Evolutionary conservation across 495 filamentous ascomycete species (phyloP), one percentile per base, ranked within the genome.

Genomic region (Tuber microsphaerosporum): DNA sequence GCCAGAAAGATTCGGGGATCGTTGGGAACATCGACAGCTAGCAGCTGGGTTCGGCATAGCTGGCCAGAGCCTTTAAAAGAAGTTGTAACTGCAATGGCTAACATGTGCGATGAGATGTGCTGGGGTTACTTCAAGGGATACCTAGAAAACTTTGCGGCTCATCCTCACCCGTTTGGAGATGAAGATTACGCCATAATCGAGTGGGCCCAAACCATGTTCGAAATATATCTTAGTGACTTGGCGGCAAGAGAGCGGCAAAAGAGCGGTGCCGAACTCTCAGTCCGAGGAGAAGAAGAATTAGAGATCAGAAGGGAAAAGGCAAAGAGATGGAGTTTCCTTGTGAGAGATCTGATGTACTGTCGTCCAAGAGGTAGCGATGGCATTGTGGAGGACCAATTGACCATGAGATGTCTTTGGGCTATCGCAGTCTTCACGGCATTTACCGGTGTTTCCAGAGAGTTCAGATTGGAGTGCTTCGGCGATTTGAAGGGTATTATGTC

Each of bases 121-220:
- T 80, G 73, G 78, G 69, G 71, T n/a, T 75, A 73, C 74, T 82
- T 82, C 46, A 80, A 77, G 19, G 74, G 73, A 20, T 77, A 74
- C 39, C 69, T 71, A 20, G 56, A 61, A 19, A 56, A 71, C n/a
- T 72, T 82, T 9, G 75, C 56, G 2, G 45, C n/a, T 26, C 73
- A 22, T 61, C 44, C 43, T 16, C 68, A 69, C 43, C 31, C 16
- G 19, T 82, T 82, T 65, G 75, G n/a, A 12, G 74, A 78, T 10
- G 73, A 75, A 10, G 74, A 84, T 16, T 84, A 82, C 74, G 76
- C 84, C 2, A 74, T 72, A 46, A 77, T 82, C 42, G 83, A 88
- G n/a, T 88, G 94, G 82, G 86, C 90, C 1, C 89, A 97, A 79
- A 90, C 90, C 73, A 85, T 96, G 1, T 94, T 93, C 76, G 95